Evolutionary conservation across 1,284 basidiomycete genomes (phyloP).

Genomic region (Leccinum angustisporum): DNA sequence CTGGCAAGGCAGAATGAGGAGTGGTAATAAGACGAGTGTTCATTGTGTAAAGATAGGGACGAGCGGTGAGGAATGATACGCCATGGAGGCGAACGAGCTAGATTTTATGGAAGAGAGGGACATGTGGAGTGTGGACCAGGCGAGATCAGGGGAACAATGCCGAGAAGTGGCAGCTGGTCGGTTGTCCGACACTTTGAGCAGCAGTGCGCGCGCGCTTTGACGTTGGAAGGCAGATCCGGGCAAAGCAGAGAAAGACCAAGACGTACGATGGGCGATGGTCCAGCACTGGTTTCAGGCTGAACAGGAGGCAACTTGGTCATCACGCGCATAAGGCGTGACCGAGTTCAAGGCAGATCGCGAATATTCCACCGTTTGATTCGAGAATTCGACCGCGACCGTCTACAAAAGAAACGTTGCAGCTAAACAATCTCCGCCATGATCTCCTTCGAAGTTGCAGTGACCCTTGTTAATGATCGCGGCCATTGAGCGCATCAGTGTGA

Average conservation of each 20-base stretch:
- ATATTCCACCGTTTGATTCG: constrained; percentile 8
- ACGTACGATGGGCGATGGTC: neutral
- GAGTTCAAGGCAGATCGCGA: constrained; percentile 1
- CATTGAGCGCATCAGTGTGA: neutral
- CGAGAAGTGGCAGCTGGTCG: neutral
- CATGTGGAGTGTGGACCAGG: constrained; percentile 25
- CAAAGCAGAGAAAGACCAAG: neutral
- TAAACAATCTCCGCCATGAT: constrained; percentile 19
- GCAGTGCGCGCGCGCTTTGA: constrained; percentile 15
- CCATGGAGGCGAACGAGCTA: constrained; percentile 2
- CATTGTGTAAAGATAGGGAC: constrained; percentile 15
- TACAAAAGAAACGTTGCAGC: constrained; percentile 5
- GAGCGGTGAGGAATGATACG: constrained; percentile 1
- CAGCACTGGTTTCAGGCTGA: constrained; percentile 18
- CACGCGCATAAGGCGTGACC: constrained; percentile 10
- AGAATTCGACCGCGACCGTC: constrained; percentile 7
- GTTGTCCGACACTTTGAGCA: constrained; percentile 10
- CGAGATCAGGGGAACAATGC: constrained; percentile 22
- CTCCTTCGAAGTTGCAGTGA: neutral
- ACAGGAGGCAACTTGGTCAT: constrained; percentile 7
- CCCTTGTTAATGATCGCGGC: neutral
- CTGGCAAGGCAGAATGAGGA: constrained; percentile 15
- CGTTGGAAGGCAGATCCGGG: neutral
- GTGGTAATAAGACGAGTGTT: constrained; percentile 6
- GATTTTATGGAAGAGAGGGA: constrained; percentile 19